Evolutionary conservation across 768 basidiomycete species (phyloP), one percentile per base, ranked within the genome.

Genomic region (Rhodosporidiobolus sp.): DNA sequence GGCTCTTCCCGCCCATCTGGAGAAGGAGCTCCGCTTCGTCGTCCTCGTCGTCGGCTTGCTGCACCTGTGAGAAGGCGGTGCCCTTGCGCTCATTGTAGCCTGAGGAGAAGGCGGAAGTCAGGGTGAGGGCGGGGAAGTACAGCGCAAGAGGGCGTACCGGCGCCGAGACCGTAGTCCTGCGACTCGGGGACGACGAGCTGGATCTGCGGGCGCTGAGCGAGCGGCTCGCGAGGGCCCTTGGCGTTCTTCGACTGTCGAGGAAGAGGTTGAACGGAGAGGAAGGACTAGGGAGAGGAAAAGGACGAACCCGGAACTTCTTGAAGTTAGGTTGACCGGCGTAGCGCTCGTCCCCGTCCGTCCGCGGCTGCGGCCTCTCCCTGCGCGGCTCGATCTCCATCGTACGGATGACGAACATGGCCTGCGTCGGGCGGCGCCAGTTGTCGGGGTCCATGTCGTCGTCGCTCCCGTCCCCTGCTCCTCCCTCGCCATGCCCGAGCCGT

Each of bases 281-380:
- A 22, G 30, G 26, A 35, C 22, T n/a, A 26, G 1, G 45, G 45
- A 8, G 34, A 4, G 17, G 17, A 9, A 9, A 49, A 34, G 28
- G 28, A 48, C 66, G 48, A 30, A 76, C 74, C 46, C 68, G 65
- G 65, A 76, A 76, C 32, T 65, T 69, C 52, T 76, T 76, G 58
- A 67, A 76, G 64, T 76, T 76, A 9, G 65, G 30, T 54, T 50
- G 45, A 1, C 74, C 74, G 5, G 55, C 65, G 63, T 63, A 76
- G 10, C 59, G 45, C 26, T 28, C 56, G 45, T 69, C 64, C 30
- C 55, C n/a, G 24, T 63, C 67, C 22, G 62, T 52, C 10, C 67
- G 50, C 38, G 53, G 26, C 55, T n/a, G 48, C 12, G 63, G 30
- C 32, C 59, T 46, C 54, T 66, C 52, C 53, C 58, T 66, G n/a